A percentile compares a stretch with the other conserved stretches of the same genome.
These are phyloP conservation scores for Rutidosis leptorrhynchoides DNA, from an alignment of 129 eudicot genomes.

Conservation along the genomic window DNA sequence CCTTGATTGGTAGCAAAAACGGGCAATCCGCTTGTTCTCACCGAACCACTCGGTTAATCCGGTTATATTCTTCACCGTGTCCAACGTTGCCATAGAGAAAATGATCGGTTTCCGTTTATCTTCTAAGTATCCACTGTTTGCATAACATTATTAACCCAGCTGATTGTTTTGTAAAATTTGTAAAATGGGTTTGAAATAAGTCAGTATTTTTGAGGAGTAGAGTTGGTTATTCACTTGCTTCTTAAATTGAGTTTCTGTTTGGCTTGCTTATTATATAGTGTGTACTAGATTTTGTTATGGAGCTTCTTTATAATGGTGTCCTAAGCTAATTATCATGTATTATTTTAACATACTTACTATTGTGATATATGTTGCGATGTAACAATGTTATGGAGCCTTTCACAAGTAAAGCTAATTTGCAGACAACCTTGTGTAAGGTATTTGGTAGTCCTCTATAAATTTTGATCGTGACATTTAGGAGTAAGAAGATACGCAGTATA, in stretches of 20 bases:
- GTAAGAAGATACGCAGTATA: conserved; percentile 29
- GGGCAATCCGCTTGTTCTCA: conserved; percentile 66
- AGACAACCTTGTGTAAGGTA: neutral
- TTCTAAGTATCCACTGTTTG: conserved; percentile 73
- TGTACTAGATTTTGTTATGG: conserved; percentile 43
- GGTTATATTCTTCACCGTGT: conserved; percentile 80
- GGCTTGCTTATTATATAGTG: conserved; percentile 55
- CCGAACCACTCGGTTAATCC: conserved; percentile 94
- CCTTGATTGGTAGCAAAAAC: conserved; percentile 97
- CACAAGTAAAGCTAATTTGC: conserved; percentile 14
- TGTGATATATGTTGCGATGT: conserved; percentile 28
- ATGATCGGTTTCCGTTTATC: conserved; percentile 79
- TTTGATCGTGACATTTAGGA: conserved; percentile 18
- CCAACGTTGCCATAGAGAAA: conserved; percentile 98
- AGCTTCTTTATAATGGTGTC: conserved; percentile 36
- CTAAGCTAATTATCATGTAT: conserved; percentile 22
- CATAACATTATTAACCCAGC: no score
- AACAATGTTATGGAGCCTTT: conserved; percentile 15
- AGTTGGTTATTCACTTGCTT: conserved; percentile 37
- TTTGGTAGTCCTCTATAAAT: conserved; percentile 8
- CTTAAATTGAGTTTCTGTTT: conserved; percentile 46
- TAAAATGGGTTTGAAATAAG: conserved; percentile 53
- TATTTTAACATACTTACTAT: conserved; percentile 28
- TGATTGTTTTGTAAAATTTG: no score
- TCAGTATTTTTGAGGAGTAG: conserved; percentile 54